These are phyloP conservation scores for Tetratostichococcus sp. DNA, from an alignment of 139 green algal genomes.

Conservation along the genomic window DNA sequence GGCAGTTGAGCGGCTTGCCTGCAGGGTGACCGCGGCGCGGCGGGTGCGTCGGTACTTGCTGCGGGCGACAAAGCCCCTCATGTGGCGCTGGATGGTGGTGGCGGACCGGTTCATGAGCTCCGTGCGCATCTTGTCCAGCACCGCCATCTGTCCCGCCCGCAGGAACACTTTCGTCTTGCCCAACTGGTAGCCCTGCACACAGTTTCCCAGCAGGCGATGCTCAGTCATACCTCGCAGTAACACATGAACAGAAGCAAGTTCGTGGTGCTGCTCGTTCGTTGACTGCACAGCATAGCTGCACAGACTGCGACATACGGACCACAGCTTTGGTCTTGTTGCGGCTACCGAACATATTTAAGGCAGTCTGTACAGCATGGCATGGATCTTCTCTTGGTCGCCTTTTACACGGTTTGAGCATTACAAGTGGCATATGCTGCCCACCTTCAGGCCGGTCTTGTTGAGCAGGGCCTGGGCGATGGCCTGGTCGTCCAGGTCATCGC, in stretches of 20 bases:
- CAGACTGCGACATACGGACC: too few species aligned
- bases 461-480: slow-evolving; percentile 29
- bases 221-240: too few species aligned
- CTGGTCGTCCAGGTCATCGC: slow-evolving; percentile 47
- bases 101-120: slow-evolving; percentile 80
- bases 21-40: slow-evolving; percentile 35
- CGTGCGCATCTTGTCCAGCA: slow-evolving; percentile 86
- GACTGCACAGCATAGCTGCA: too few species aligned
- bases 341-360: too few species aligned
- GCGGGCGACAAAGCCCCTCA: slow-evolving; percentile 55
- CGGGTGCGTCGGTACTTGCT: slow-evolving; percentile 20
- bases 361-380: too few species aligned
- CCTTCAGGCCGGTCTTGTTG: slow-evolving; percentile 28
- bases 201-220: too few species aligned
- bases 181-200: slow-evolving; percentile 60
- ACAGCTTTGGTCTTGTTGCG: too few species aligned
- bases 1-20: slow-evolving; percentile 37
- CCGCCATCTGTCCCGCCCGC: slow-evolving; percentile 85
- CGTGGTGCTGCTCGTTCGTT: too few species aligned
- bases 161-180: slow-evolving; percentile 86
- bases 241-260: too few species aligned
- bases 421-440: neutral
- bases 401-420: too few species aligned
- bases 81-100: slow-evolving; percentile 65
- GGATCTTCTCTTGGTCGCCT: too few species aligned